Evolutionary conservation across 2,329 filamentous ascomycete genomes (phyloP), one percentile per base, ranked within the genome.

Genomic region (Tolypocladium ovalisporum): DNA sequence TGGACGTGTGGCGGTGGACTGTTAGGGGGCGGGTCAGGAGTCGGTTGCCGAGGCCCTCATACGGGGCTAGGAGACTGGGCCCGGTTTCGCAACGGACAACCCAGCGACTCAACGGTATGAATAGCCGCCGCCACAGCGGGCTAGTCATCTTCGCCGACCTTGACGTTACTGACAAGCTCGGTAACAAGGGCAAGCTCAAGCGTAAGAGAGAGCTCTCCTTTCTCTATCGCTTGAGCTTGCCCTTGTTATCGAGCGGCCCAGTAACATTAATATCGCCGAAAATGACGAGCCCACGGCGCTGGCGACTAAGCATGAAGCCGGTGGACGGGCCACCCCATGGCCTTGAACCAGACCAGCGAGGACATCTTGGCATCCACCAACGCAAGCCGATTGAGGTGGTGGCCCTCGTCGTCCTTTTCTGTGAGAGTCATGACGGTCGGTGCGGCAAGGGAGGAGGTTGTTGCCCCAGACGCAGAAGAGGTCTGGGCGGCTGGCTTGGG

Each of bases 391-490:
- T 65, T 62, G n/a, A 57, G 3, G 7, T 39, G 27, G 34, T 61
- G 56, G 8, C 47, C 59, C 1, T 57, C 40, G 0, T 1, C 24
- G 12, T 62, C 60, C 12, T 39, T 52, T 1, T 57, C 56, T 1
- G 40, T 7, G 1, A 13, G 4, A 0, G 54, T 57, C 54, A 60
- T 36, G 12, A 62, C 58, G 0, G 53, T 35, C 0, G 61, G 62
- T 0, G 55, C 37, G 24, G 56, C 63, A 65, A 6, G 64, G 66
- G 12, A 62, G 32, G 1, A 62, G 35, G 1, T 55, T 60, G 10
- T 67, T 67, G 15, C 63, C 62, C 63, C 64, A 65, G 58, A 65
- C 51, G 15, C 59, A 64, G 36, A 58, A 61, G 0, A 63, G 57
- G 15, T 68, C 65, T 3, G 57, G 57, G 1, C 62, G 62, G 49